A percentile compares a stretch with the other conserved stretches of the same genome.
These are phyloP conservation scores for Helotiales sp. DNA, from an alignment of 2,329 filamentous ascomycete genomes.

Conservation along the genomic window DNA sequence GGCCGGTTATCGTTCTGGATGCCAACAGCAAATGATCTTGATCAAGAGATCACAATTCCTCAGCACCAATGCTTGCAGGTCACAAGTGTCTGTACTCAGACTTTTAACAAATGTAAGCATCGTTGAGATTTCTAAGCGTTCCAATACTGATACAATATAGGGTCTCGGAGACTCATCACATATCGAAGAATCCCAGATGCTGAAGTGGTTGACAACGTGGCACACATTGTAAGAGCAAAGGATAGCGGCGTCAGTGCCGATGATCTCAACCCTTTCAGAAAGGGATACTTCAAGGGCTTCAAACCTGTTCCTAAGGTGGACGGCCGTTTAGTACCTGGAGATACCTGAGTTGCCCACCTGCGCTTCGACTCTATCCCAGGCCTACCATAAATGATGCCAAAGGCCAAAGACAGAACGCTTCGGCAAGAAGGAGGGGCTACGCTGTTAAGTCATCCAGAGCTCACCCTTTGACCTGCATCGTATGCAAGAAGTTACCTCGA, in stretches of 20 bases:
- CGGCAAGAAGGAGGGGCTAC: too few species aligned
- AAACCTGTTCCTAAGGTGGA: conserved; percentile 30
- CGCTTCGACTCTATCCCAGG: too few species aligned
- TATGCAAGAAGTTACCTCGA: too few species aligned
- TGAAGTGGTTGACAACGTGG: conserved; percentile 44
- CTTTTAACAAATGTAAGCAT: conserved; percentile 80
- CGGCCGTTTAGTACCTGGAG: too few species aligned
- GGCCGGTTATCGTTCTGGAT: conserved; percentile 95
- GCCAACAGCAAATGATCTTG: conserved; percentile 82
- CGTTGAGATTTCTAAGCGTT: background rate
- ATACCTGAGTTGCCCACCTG: too few species aligned
- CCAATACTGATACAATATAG: conserved; percentile 42
- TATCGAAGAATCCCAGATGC: conserved; percentile 71
- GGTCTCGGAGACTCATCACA: conserved; percentile 86
- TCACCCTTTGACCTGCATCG: too few species aligned
- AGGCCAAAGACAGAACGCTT: too few species aligned
- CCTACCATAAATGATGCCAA: too few species aligned
- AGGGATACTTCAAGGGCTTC: conserved; percentile 46
- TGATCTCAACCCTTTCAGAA: conserved; percentile 68
- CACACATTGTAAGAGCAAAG: conserved; percentile 34
- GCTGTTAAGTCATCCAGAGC: too few species aligned
- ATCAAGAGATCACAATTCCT: conserved; percentile 75
- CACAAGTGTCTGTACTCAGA: conserved; percentile 76
- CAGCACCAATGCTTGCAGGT: conserved; percentile 74
- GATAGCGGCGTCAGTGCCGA: conserved; percentile 54